A percentile compares a stretch with the other conserved stretches of the same genome.
Conservation (phyloP, 345 rosid genomes). For the Eucalyptus curtisii region DNA sequence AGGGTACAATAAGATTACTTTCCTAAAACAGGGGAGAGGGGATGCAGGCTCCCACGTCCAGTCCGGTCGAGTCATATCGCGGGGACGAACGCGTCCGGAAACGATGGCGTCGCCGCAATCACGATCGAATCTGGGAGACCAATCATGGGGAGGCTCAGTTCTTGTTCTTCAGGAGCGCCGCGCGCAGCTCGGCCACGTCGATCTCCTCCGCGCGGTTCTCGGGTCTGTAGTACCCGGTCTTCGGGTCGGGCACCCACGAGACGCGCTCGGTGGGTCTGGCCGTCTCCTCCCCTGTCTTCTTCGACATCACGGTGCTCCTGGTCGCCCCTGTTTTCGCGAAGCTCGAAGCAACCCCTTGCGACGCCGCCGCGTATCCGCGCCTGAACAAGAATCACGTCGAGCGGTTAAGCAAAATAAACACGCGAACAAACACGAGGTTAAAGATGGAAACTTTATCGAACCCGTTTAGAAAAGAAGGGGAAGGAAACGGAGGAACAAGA, state of each 20-base stretch:
- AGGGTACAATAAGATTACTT: background rate
- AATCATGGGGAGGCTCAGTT: background rate
- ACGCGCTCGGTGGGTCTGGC: constrained; percentile 26
- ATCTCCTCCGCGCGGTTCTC: constrained; percentile 49
- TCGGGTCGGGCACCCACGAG: constrained; percentile 80
- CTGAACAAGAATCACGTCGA: background rate
- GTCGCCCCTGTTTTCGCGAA: constrained; percentile 7
- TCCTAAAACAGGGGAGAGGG: background rate
- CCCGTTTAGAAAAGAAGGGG: background rate
- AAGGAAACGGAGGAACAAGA: background rate
- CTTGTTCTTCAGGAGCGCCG: constrained; percentile 48
- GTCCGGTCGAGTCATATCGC: background rate
- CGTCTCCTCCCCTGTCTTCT: constrained; percentile 37
- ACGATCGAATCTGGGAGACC: background rate
- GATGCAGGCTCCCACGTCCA: background rate
- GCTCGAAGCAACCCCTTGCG: constrained; percentile 6
- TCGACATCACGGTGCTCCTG: constrained; percentile 14
- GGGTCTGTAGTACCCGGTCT: constrained; percentile 78
- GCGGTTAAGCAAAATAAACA: background rate
- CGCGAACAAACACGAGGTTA: background rate
- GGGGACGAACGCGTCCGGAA: background rate
- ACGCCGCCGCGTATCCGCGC: constrained; percentile 25
- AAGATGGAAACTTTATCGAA: background rate
- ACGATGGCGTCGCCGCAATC: background rate
- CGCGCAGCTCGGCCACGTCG: constrained; percentile 63